A percentile compares a stretch with the other conserved stretches of the same genome.
Conservation (phyloP, 495 filamentous ascomycete species). For the Talaromyces borbonicus region DNA sequence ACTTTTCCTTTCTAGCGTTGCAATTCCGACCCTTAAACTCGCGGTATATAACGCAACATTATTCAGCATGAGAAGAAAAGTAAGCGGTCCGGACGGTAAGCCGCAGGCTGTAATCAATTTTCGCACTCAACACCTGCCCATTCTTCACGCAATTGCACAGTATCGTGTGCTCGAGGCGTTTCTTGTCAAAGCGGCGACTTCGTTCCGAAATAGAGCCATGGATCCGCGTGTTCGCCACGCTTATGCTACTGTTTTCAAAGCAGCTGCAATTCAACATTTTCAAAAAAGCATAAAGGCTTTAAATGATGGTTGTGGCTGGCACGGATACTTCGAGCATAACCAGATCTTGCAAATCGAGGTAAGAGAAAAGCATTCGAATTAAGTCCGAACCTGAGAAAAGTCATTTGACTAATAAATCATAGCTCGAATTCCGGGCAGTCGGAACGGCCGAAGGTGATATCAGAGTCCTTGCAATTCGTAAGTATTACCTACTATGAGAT, state of each 20-base stretch:
- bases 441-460: background rate
- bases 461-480: background rate
- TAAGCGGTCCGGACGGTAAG: constrained; percentile 11
- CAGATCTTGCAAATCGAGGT: constrained; percentile 13
- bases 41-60: constrained; percentile 18
- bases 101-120: constrained; percentile 22
- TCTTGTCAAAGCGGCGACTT: constrained; percentile 4
- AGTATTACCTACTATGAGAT: too few relatives aligned
- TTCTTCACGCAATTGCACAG: constrained; percentile 20
- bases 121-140: constrained; percentile 24
- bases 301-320: constrained; percentile 23
- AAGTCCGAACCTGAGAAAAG: background rate
- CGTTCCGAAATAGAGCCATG: constrained; percentile 3
- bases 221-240: constrained; percentile 10
- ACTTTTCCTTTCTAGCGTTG: constrained; percentile 14
- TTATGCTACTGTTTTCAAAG: constrained; percentile 20
- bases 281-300: constrained; percentile 14
- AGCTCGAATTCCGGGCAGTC: background rate
- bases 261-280: constrained; percentile 9
- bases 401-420: background rate
- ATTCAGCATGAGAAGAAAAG: constrained; percentile 21
- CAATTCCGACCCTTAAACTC: constrained; percentile 17
- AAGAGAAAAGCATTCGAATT: constrained; percentile 13
- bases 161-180: constrained; percentile 21
- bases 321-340: constrained; percentile 23